Conservation (phyloP, 2,329 filamentous ascomycete species). For the Aspergillus sp. region DNA sequence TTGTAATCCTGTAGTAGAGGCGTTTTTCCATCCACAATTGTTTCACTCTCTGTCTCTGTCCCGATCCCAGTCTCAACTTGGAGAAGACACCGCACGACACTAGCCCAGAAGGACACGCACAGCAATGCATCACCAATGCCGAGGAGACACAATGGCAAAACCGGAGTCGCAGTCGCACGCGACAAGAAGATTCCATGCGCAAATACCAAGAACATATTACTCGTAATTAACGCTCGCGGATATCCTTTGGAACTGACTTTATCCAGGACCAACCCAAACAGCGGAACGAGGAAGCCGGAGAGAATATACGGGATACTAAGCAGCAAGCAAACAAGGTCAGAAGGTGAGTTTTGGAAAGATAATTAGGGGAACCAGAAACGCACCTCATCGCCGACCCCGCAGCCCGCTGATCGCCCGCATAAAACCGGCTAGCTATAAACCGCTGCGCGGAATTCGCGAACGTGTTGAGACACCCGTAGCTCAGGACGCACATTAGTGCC, state of each 20-base stretch:
- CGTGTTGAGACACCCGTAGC: conserved; percentile 3
- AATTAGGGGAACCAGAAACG: no score
- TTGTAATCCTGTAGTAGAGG: neutral
- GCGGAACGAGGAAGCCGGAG: neutral
- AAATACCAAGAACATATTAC: neutral
- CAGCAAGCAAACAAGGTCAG: no score
- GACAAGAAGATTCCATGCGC: neutral
- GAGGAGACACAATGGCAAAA: neutral
- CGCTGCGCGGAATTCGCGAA: conserved; percentile 10
- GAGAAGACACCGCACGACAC: neutral
- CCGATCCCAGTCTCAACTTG: neutral
- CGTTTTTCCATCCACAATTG: neutral
- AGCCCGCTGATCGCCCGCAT: neutral
- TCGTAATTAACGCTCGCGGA: neutral
- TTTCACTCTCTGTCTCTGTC: neutral
- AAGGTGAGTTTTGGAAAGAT: no score
- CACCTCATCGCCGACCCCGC: conserved; percentile 4
- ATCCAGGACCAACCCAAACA: conserved; percentile 2
- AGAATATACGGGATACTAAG: neutral
- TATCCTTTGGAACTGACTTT: neutral
- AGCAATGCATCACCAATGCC: neutral
- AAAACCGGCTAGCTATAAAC: conserved; percentile 2
- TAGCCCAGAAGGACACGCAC: neutral
- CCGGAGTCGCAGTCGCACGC: neutral
- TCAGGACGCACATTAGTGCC: neutral